Evolutionary conservation across 1,284 basidiomycete genomes (phyloP).

Genomic region (Cutaneotrichosporon cutaneum): DNA sequence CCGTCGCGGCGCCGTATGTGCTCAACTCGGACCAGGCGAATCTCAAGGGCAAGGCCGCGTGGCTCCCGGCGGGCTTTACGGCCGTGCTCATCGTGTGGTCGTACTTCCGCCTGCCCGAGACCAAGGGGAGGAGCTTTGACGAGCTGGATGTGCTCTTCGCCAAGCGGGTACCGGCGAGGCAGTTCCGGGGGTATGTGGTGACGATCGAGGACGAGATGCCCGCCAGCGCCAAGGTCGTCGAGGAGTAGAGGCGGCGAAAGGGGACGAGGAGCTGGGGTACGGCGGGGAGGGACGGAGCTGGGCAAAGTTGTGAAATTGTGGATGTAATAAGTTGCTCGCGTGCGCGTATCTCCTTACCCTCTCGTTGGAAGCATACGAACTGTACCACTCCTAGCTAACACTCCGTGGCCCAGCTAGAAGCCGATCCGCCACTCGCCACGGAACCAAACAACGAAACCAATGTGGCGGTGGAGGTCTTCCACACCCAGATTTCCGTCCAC

Average conservation of each 20-base stretch:
- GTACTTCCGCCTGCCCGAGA: conserved; percentile 52
- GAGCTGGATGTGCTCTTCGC: conserved; percentile 49
- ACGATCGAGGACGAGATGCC: conserved; percentile 7
- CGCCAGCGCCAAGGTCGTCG: neutral
- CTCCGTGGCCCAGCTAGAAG: too few species aligned
- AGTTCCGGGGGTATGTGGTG: conserved; percentile 15
- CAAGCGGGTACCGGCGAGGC: conserved; percentile 33
- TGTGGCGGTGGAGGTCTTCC: too few species aligned
- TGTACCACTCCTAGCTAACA: too few species aligned
- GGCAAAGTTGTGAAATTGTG: too few species aligned
- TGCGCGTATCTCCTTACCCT: too few species aligned
- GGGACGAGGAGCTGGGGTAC: too few species aligned
- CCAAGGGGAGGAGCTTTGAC: conserved; percentile 34
- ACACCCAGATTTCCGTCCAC: too few species aligned
- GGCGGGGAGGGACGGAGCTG: too few species aligned
- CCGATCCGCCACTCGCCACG: too few species aligned
- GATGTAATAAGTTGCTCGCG: too few species aligned
- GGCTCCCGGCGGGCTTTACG: conserved; percentile 45
- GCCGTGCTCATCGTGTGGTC: conserved; percentile 23
- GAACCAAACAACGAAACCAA: too few species aligned
- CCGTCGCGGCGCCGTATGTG: conserved; percentile 20
- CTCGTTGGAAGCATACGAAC: too few species aligned
- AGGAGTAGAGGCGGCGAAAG: neutral
- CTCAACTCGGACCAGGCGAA: conserved; percentile 24
- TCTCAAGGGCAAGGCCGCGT: conserved; percentile 27